Evolutionary conservation across 2,329 filamentous ascomycete genomes (phyloP), one percentile per base, ranked within the genome.

Genomic region (Microsporum ferrugineum): DNA sequence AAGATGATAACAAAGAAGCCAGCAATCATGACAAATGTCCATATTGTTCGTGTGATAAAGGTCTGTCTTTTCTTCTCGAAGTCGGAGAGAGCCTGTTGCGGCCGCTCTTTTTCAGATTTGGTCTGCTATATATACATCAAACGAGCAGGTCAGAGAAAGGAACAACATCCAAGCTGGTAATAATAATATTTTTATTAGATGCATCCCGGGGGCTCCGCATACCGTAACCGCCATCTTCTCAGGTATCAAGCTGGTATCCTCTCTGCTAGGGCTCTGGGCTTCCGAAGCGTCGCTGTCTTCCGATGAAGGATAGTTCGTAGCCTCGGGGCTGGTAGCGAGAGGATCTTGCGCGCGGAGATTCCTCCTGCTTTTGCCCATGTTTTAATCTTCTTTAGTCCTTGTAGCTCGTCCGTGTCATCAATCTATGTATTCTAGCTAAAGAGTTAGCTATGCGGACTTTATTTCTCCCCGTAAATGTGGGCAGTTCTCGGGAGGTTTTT

Each of bases 51-150:
- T 43, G 91, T 95, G 71, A 96, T 88, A 79, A 99, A 97, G 74
- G 94, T 96, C 75, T 91, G 88, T 79, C 95, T 96, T 78, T 99
- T 99, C 84, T 97, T 97, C 73, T 97, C 91, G 74, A 95, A 96
- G 64, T 96, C 94, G 67, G 84, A 82, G 62, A 78, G 29, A 14
- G 55, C 43, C 45, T 55, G 14, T 55, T 43, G 39, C 39, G 39
- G 61, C 60, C 33, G 45, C 57, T 49, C 53, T 60, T 38, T 55
- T 23, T 57, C 57, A 38, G 27, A 56, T 59, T 17, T n/a, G 55
- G 23, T 51, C 45, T 51, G 45, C 45, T 49, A 49, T 12, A 23
- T 23, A 23, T 23, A 23, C 17, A 23, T 23, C 17, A 23, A 23
- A 23, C 17, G 17, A 23, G 17, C 17, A 23, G 17, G 17, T 23